Conservation (phyloP, 441 rosid genomes). For the Omphalea diandra region DNA sequence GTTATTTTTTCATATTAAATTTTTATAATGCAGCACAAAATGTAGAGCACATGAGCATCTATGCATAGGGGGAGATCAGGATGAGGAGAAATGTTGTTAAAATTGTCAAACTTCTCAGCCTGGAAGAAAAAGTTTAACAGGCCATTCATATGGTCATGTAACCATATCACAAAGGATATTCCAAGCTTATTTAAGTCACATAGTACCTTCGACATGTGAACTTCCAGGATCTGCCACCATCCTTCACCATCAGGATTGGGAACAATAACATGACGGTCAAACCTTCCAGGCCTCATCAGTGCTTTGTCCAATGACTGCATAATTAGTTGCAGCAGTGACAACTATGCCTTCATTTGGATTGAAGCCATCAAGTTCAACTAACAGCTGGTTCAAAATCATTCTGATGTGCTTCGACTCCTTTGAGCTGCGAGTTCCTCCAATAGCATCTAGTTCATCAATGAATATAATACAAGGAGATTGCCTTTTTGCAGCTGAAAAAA, state of each 20-base stretch:
- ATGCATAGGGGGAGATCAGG: background rate
- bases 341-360: slow-evolving; percentile 96
- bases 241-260: slow-evolving; percentile 97
- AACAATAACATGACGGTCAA: slow-evolving; percentile 92
- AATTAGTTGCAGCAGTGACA: slow-evolving; percentile 91
- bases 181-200: background rate
- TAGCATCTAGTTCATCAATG: slow-evolving; percentile 94
- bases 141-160: slow-evolving; percentile 5
- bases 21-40: background rate
- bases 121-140: background rate
- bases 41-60: background rate
- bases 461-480: slow-evolving; percentile 91
- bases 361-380: slow-evolving; percentile 95
- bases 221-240: slow-evolving; percentile 84
- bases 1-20: background rate
- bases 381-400: slow-evolving; percentile 91
- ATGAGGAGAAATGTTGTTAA: background rate
- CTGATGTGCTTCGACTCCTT: slow-evolving; percentile 93
- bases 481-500: slow-evolving; percentile 94
- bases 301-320: slow-evolving; percentile 96
- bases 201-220: slow-evolving; percentile 92
- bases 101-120: background rate
- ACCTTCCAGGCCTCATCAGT: slow-evolving; percentile 91
- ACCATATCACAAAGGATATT: background rate
- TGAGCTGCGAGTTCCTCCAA: slow-evolving; percentile 89